Evolutionary conservation across 2,329 filamentous ascomycete species (phyloP).

Genomic region (Tympanopsis confertula): DNA sequence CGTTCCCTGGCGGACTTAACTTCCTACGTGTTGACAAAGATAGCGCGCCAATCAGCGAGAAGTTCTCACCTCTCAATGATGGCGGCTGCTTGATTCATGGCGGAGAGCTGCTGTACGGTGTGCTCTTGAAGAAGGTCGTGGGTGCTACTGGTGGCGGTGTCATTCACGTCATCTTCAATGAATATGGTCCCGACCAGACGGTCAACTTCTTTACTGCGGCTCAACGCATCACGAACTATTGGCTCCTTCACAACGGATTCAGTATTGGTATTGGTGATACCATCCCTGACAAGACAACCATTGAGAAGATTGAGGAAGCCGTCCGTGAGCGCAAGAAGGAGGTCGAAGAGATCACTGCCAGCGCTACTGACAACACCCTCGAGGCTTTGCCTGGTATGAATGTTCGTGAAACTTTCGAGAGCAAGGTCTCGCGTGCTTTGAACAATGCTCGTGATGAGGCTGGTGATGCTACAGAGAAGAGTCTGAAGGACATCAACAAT

Average conservation of each 20-base stretch:
- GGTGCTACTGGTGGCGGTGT: constrained; percentile 85
- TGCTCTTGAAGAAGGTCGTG: constrained; percentile 86
- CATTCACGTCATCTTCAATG: constrained; percentile 92
- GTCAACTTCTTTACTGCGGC: constrained; percentile 94
- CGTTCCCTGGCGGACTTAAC: constrained; percentile 79
- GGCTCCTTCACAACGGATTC: constrained; percentile 91
- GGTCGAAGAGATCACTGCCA: constrained; percentile 62
- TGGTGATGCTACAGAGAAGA: constrained; percentile 82
- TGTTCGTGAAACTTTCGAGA: constrained; percentile 94
- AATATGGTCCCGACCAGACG: constrained; percentile 72
- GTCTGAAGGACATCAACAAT: constrained; percentile 91
- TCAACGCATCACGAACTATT: constrained; percentile 91
- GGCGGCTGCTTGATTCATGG: constrained; percentile 73
- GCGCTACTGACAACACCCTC: constrained; percentile 74
- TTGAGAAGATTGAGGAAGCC: constrained; percentile 70
- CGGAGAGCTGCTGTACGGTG: constrained; percentile 80
- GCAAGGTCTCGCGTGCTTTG: constrained; percentile 84
- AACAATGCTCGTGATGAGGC: constrained; percentile 95
- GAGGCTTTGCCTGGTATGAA: constrained; percentile 98
- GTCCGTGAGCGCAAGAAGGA: constrained; percentile 73
- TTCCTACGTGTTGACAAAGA: constrained; percentile 55
- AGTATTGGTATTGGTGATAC: constrained; percentile 98
- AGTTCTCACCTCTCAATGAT: constrained; percentile 52
- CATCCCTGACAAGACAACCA: constrained; percentile 77
- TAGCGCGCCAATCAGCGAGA: constrained; percentile 64